A percentile compares a stretch with the other conserved stretches of the same genome.
These are phyloP conservation scores for Apiospora sp. DNA, from an alignment of 2,329 filamentous ascomycete genomes.

Conservation along the genomic window DNA sequence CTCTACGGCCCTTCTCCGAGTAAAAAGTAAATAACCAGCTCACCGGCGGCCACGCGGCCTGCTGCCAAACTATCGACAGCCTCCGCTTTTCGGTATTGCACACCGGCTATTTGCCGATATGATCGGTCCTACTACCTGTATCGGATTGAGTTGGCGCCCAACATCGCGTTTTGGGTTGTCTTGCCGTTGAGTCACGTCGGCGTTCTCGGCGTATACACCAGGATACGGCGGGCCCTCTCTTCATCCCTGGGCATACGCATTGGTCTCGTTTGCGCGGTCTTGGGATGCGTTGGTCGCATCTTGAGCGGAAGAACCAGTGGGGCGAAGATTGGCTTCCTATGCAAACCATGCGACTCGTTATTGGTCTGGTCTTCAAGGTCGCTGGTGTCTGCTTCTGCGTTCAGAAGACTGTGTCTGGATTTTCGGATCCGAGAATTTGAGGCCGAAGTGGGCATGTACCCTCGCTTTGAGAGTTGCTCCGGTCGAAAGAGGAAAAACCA, in stretches of 20 bases:
- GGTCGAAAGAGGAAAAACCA: not conserved
- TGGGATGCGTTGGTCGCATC: slow-evolving; percentile 67
- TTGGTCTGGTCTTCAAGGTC: slow-evolving; percentile 70
- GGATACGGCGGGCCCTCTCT: slow-evolving; percentile 55
- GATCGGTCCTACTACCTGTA: slow-evolving; percentile 56
- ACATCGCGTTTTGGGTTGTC: slow-evolving; percentile 58
- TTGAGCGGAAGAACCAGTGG: slow-evolving; percentile 62
- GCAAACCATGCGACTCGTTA: slow-evolving; percentile 68
- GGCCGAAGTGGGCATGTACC: slow-evolving; percentile 55
- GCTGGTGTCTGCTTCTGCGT: slow-evolving; percentile 71
- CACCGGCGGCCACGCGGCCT: slow-evolving; percentile 12
- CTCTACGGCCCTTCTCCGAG: slow-evolving; percentile 5
- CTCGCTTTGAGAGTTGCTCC: slow-evolving; percentile 51
- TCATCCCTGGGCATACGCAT: slow-evolving; percentile 62
- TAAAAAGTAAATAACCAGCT: slow-evolving; percentile 27
- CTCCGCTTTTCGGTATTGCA: slow-evolving; percentile 32
- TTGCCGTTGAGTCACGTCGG: slow-evolving; percentile 56
- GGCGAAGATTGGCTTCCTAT: slow-evolving; percentile 57
- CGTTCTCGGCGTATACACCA: slow-evolving; percentile 49
- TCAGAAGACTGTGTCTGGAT: slow-evolving; percentile 53
- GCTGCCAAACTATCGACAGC: not conserved
- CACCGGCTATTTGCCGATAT: slow-evolving; percentile 32
- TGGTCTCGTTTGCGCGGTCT: slow-evolving; percentile 62
- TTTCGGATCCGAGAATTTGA: slow-evolving; percentile 57
- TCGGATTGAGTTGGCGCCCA: slow-evolving; percentile 60